Percentiles rank a stretch among this genome's conserved stretches.
Evolutionary conservation across 495 filamentous ascomycete genomes (phyloP).

Genomic region (Trichoderma orchidacearum): DNA sequence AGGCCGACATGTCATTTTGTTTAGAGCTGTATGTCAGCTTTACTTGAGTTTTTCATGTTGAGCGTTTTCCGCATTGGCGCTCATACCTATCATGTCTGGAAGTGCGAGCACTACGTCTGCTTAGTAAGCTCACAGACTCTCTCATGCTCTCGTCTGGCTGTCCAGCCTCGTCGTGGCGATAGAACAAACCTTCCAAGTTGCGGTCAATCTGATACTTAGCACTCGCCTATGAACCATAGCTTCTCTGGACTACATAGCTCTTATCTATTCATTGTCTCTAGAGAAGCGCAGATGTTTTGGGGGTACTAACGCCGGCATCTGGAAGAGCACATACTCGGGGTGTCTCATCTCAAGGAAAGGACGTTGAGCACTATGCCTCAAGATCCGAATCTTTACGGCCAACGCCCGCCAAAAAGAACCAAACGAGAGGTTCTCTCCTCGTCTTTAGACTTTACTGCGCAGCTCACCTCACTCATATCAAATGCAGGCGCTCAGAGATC

Average conservation of each 20-base stretch:
- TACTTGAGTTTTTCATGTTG: too few relatives aligned
- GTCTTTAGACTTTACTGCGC: conserved; percentile 65
- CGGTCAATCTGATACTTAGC: too few relatives aligned
- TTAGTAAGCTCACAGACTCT: too few relatives aligned
- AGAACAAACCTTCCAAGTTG: too few relatives aligned
- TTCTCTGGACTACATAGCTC: neutral
- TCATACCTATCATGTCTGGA: too few relatives aligned
- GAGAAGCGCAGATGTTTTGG: neutral
- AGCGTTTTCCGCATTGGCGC: too few relatives aligned
- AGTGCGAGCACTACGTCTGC: too few relatives aligned
- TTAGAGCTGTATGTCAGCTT: too few relatives aligned
- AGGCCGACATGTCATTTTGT: too few relatives aligned
- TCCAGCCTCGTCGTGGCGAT: too few relatives aligned
- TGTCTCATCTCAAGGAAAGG: neutral
- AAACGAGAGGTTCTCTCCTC: conserved; percentile 52
- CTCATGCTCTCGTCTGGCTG: too few relatives aligned
- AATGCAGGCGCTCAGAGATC: conserved; percentile 19
- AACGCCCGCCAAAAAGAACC: conserved; percentile 47
- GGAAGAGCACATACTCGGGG: neutral
- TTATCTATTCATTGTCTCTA: neutral
- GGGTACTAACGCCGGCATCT: neutral
- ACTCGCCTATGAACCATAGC: too few relatives aligned
- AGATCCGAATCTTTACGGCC: conserved; percentile 60
- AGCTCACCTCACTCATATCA: conserved; percentile 60
- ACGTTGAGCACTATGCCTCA: conserved; percentile 30